Percentiles rank a stretch among this genome's conserved stretches.
Evolutionary conservation across 2,329 filamentous ascomycete species (phyloP).

Genomic region (Fusarium kyushuense): DNA sequence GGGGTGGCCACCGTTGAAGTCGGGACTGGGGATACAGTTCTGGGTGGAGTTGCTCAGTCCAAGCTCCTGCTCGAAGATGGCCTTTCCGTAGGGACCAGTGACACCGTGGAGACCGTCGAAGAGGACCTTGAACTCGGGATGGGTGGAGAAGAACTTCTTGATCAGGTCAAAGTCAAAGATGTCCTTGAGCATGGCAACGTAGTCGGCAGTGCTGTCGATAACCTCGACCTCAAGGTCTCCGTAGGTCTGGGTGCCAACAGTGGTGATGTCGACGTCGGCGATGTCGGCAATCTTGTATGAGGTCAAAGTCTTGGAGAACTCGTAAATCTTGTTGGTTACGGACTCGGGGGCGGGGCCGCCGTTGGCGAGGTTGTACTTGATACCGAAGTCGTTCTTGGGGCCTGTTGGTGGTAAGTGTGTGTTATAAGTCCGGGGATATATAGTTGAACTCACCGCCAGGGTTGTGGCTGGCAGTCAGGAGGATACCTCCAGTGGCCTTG

Average conservation of each 20-base stretch:
- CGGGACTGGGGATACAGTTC: constrained; percentile 91
- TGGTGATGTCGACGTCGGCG: constrained; percentile 85
- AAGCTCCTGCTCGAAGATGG: constrained; percentile 95
- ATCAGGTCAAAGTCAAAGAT: constrained; percentile 99
- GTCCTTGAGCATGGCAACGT: constrained; percentile 94
- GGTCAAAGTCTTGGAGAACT: constrained; percentile 87
- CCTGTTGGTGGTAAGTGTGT: constrained; percentile 62
- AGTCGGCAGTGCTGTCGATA: constrained; percentile 92
- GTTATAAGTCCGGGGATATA: background rate
- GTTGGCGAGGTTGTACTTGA: constrained; percentile 99
- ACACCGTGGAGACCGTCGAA: constrained; percentile 96
- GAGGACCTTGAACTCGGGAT: constrained; percentile 94
- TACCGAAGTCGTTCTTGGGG: constrained; percentile 94
- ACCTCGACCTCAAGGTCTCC: constrained; percentile 93
- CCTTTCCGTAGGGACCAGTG: constrained; percentile 92
- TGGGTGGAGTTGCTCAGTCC: constrained; percentile 83
- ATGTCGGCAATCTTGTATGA: constrained; percentile 94
- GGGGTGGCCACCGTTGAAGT: constrained; percentile 97
- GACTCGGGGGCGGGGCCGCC: constrained; percentile 95
- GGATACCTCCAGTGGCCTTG: constrained; percentile 94
- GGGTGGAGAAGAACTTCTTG: constrained; percentile 88
- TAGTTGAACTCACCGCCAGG: constrained; percentile 78
- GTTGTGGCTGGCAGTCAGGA: constrained; percentile 98
- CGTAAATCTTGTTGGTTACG: constrained; percentile 98
- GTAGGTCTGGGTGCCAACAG: constrained; percentile 85